phyloP scores from a whole-genome alignment of 805 yeast species.

The Sugiyamaella valdiviana region DNA sequence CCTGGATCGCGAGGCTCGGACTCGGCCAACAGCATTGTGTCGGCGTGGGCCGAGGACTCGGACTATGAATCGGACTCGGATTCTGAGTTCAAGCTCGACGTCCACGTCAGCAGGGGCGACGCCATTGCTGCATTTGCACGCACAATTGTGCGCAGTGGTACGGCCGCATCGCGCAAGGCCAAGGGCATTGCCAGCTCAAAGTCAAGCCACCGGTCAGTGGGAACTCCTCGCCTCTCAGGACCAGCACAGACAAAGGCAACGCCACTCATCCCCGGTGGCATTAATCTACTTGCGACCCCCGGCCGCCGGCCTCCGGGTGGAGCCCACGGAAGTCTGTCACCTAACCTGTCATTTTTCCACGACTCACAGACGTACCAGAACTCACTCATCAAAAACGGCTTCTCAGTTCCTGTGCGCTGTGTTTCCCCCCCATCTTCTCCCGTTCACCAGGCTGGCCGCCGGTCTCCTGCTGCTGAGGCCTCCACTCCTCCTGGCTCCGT shows the following conservation, averaged over 20 bases:
- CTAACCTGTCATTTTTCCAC: conserved; percentile 1
- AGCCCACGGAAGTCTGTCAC: neutral
- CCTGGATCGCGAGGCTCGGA: neutral
- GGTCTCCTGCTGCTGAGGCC: conserved; percentile 4
- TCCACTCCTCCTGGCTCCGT: conserved; percentile 25
- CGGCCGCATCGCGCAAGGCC: neutral
- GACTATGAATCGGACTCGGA: conserved; percentile 21
- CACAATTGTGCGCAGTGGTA: conserved; percentile 17
- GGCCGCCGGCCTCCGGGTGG: neutral
- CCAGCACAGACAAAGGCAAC: neutral
- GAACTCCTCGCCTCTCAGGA: conserved; percentile 4
- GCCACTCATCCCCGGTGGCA: neutral
- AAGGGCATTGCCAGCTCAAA: neutral
- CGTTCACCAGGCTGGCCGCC: neutral
- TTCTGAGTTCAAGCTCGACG: conserved; percentile 10
- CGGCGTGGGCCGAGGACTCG: conserved; percentile 8
- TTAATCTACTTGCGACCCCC: neutral
- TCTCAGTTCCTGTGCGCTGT: neutral
- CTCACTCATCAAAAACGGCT: conserved; percentile 5
- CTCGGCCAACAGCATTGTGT: neutral
- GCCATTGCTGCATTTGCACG: conserved; percentile 25
- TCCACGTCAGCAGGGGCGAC: conserved; percentile 10
- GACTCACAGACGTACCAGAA: conserved; percentile 6
- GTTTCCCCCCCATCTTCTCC: conserved; percentile 9
- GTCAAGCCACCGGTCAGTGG: conserved; percentile 1